Percentiles rank a stretch among this genome's conserved stretches.
Conservation (phyloP, 805 yeast genomes). For the Cyberlindnera euphorbiiphila region DNA sequence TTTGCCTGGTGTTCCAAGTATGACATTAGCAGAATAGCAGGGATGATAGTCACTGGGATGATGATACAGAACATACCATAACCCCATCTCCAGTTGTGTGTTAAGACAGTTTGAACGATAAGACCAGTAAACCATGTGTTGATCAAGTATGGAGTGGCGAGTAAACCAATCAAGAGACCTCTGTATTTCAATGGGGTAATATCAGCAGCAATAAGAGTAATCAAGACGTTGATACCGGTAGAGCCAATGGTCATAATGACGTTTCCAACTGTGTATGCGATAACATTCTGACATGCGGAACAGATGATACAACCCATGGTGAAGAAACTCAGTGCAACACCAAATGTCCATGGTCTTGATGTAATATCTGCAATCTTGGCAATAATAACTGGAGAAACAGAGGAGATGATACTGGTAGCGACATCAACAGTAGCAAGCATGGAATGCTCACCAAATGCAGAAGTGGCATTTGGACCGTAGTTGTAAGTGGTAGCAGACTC, state of each 20-base stretch:
- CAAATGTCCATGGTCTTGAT: slow-evolving; percentile 38
- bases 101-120: slow-evolving; percentile 32
- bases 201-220: slow-evolving; percentile 34
- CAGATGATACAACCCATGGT: slow-evolving; percentile 35
- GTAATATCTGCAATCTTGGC: slow-evolving; percentile 40
- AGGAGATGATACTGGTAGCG: slow-evolving; percentile 36
- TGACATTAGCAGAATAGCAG: slow-evolving; percentile 32
- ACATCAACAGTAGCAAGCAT: slow-evolving; percentile 37
- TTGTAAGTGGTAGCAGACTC: slow-evolving; percentile 32
- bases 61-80: slow-evolving; percentile 47
- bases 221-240: slow-evolving; percentile 35
- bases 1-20: slow-evolving; percentile 33
- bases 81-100: slow-evolving; percentile 49
- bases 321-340: slow-evolving; percentile 30
- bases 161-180: slow-evolving; percentile 33
- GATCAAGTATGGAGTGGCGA: slow-evolving; percentile 38
- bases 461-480: slow-evolving; percentile 38
- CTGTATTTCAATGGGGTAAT: slow-evolving; percentile 38
- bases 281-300: slow-evolving; percentile 35
- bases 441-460: slow-evolving; percentile 37
- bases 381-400: slow-evolving; percentile 36
- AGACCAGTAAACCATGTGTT: slow-evolving; percentile 42
- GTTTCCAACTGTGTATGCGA: slow-evolving; percentile 35
- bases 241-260: slow-evolving; percentile 36
- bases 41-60: slow-evolving; percentile 37